Evolutionary conservation across 345 rosid species (phyloP).

Genomic region (Litchi chinensis): DNA sequence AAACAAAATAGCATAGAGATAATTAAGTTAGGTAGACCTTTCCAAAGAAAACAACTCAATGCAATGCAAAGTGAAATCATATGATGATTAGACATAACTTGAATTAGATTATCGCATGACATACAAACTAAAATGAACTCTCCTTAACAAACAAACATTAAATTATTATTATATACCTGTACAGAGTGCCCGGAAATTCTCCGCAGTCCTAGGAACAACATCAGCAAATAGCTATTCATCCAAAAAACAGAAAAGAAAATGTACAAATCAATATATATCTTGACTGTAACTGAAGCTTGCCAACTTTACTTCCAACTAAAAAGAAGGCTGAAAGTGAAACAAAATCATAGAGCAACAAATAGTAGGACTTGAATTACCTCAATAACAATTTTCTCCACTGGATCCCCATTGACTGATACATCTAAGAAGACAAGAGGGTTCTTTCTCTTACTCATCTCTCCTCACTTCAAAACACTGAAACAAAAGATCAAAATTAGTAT

Average conservation of each 20-base stretch:
- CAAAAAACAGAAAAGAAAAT: constrained; percentile 10
- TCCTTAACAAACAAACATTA: neutral
- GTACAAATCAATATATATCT: neutral
- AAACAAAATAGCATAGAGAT: neutral
- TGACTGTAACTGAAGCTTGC: neutral
- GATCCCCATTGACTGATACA: constrained; percentile 69
- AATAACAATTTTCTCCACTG: constrained; percentile 63
- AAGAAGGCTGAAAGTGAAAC: neutral
- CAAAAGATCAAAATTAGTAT: neutral
- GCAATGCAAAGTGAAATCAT: neutral
- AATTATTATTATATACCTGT: constrained; percentile 56
- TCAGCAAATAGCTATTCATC: constrained; percentile 79
- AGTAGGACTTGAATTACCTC: constrained; percentile 57
- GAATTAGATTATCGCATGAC: neutral
- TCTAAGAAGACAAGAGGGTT: constrained; percentile 83
- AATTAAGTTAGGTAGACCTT: neutral
- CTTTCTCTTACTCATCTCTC: constrained; percentile 70
- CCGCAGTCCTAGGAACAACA: constrained; percentile 91
- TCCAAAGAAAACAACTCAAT: neutral
- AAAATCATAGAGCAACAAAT: neutral
- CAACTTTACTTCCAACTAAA: neutral
- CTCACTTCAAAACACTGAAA: constrained; percentile 24
- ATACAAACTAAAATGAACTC: neutral
- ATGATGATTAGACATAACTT: neutral
- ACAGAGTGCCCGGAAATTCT: constrained; percentile 94